These are phyloP conservation scores for Lactarius vividus DNA, from an alignment of 768 basidiomycete species.

Conservation along the genomic window DNA sequence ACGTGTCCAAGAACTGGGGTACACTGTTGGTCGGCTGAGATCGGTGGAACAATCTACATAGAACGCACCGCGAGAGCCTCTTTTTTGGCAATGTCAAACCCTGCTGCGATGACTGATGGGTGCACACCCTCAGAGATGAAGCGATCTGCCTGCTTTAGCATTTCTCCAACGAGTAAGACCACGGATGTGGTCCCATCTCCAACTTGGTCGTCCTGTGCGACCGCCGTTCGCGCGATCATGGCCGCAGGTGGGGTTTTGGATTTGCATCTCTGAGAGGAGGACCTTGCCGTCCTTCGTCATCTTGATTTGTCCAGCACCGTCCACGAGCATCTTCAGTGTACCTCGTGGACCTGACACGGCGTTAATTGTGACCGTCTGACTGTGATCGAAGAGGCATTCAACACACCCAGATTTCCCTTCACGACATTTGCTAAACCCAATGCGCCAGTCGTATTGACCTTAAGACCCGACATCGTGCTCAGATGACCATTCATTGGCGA, in stretches of 20 bases:
- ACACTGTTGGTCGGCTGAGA: slow-evolving; percentile 28
- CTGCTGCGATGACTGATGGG: slow-evolving; percentile 91
- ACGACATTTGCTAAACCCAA: slow-evolving; percentile 98
- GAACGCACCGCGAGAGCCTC: slow-evolving; percentile 77
- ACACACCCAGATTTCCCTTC: slow-evolving; percentile 89
- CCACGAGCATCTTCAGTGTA: slow-evolving; percentile 99
- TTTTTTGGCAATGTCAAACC: slow-evolving; percentile 97
- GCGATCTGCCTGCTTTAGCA: slow-evolving; percentile 96
- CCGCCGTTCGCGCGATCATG: slow-evolving; percentile 97
- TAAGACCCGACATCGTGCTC: slow-evolving; percentile 28
- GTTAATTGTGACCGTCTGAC: slow-evolving; percentile 5
- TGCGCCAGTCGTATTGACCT: slow-evolving; percentile 93
- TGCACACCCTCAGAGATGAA: slow-evolving; percentile 98
- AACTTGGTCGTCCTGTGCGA: slow-evolving; percentile 98
- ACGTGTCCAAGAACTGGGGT: slow-evolving; percentile 84
- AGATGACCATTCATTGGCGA: slow-evolving; percentile 21
- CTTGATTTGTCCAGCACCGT: slow-evolving; percentile 97
- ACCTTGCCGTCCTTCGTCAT: slow-evolving; percentile 99
- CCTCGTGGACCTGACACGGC: slow-evolving; percentile 78
- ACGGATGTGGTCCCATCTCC: slow-evolving; percentile 99
- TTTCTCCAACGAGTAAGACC: slow-evolving; percentile 90
- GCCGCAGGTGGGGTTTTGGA: slow-evolving; percentile 99
- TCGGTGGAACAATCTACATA: slow-evolving; percentile 20
- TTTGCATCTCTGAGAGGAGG: slow-evolving; percentile 98
- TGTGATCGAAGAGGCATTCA: slow-evolving; percentile 18